Evolutionary conservation across 192 early-diverging fungal species (phyloP).

Genomic region (Entophlyctis helioformis): DNA sequence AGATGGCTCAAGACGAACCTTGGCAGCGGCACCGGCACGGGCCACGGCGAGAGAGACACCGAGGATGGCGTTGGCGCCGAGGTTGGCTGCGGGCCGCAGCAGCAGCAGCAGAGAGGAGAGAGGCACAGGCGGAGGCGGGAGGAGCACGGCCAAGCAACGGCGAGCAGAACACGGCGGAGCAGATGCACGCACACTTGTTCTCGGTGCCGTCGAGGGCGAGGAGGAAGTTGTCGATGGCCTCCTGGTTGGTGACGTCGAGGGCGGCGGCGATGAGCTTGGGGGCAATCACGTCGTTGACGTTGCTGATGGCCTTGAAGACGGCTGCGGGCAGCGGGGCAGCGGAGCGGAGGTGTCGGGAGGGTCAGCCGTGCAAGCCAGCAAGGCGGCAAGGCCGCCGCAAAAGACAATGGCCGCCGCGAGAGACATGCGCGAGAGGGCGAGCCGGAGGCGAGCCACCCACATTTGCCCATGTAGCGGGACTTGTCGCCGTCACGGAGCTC

Average conservation of each 20-base stretch:
- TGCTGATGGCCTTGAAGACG: conserved; percentile 79
- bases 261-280: conserved; percentile 66
- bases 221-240: conserved; percentile 81
- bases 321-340: conserved; percentile 27
- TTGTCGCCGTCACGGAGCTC: conserved; percentile 91
- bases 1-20: no score
- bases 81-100: conserved; percentile 57
- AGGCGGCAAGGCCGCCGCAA: no score
- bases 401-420: no score
- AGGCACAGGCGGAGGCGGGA: not conserved
- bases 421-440: no score
- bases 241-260: conserved; percentile 78
- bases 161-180: not conserved
- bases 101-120: not conserved
- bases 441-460: conserved; percentile 32
- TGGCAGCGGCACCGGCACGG: conserved; percentile 90
- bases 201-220: conserved; percentile 84
- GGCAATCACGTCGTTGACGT: conserved; percentile 84
- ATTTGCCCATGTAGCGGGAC: conserved; percentile 85
- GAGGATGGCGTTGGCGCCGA: conserved; percentile 96
- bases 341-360: no score
- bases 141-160: not conserved
- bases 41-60: conserved; percentile 94
- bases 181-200: conserved; percentile 62
- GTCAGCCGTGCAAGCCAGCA: not conserved